These are phyloP conservation scores for Arthrobotrys pseudoclavata DNA, from an alignment of 2,329 filamentous ascomycete species.

Conservation along the genomic window DNA sequence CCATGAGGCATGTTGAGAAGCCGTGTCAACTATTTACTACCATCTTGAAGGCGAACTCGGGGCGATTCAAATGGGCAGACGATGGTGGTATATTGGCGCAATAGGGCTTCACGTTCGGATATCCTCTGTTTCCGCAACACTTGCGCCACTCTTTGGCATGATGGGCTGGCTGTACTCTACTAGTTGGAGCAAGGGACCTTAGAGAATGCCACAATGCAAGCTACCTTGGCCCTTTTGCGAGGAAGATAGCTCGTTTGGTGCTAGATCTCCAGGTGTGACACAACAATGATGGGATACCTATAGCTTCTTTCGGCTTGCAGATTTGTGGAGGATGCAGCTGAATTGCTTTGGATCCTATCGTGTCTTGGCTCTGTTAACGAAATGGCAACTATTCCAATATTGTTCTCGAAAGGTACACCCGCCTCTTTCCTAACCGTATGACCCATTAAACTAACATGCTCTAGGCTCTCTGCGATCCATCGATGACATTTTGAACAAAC, in stretches of 20 bases:
- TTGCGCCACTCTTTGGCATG: conserved; percentile 2
- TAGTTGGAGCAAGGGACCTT: conserved; percentile 21
- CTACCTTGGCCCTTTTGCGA: conserved; percentile 17
- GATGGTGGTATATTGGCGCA: conserved; percentile 8
- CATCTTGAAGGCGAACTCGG: conserved; percentile 1
- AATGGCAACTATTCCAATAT: conserved; percentile 15
- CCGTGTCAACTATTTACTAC: conserved; percentile 5
- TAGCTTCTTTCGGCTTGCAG: background rate
- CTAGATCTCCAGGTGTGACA: conserved; percentile 40
- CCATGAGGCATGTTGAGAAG: conserved; percentile 5
- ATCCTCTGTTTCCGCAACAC: conserved; percentile 16
- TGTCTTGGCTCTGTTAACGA: conserved; percentile 28
- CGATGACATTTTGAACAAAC: conserved; percentile 8
- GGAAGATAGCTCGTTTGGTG: conserved; percentile 35
- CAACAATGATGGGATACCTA: background rate
- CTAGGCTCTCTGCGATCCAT: conserved; percentile 21
- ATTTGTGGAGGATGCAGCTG: conserved; percentile 8
- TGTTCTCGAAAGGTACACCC: conserved; percentile 34
- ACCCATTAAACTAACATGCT: background rate
- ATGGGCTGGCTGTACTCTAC: conserved; percentile 1
- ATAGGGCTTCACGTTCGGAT: conserved; percentile 3
- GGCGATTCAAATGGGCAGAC: background rate
- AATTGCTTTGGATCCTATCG: conserved; percentile 6
- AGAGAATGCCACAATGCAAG: conserved; percentile 29
- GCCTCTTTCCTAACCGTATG: no score